These are phyloP conservation scores for Plantago major DNA, from an alignment of 257 asterid species.

Conservation along the genomic window DNA sequence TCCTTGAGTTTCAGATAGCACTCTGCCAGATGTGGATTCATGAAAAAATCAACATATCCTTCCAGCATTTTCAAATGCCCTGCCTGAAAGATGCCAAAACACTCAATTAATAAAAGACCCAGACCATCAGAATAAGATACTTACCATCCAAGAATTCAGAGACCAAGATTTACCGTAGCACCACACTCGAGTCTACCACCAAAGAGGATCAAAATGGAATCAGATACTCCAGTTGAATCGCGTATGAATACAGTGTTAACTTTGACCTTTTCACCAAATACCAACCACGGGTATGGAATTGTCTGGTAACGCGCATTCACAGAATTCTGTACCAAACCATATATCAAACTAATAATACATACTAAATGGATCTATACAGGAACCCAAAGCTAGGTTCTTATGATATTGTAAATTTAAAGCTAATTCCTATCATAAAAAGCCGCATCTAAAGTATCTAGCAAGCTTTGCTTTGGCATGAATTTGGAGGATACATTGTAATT, in stretches of 20 bases:
- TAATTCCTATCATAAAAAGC: not conserved
- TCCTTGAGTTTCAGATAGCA: conserved; percentile 80
- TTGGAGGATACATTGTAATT: too few species aligned
- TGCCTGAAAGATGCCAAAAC: conserved; percentile 41
- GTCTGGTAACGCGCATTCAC: conserved; percentile 98
- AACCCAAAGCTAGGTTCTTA: not conserved
- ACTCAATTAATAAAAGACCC: not conserved
- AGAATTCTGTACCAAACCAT: conserved; percentile 63
- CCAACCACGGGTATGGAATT: conserved; percentile 94
- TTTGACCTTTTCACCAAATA: conserved; percentile 94
- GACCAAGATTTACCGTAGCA: conserved; percentile 47
- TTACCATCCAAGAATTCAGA: conserved; percentile 7
- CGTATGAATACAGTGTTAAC: conserved; percentile 92
- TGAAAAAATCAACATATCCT: conserved; percentile 86
- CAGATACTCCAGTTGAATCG: conserved; percentile 97
- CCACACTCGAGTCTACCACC: conserved; percentile 74
- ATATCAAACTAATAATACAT: conserved; percentile 3
- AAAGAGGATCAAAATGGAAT: conserved; percentile 90
- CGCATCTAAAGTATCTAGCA: not conserved
- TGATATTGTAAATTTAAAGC: not conserved
- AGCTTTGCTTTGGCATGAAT: too few species aligned
- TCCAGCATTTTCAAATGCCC: conserved; percentile 86
- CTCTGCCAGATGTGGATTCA: conserved; percentile 83
- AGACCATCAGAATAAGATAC: conserved; percentile 8
- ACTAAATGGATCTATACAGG: not conserved